These are phyloP conservation scores for Magnusiomyces magnusii DNA, from an alignment of 1,139 yeast species.

Conservation along the genomic window DNA sequence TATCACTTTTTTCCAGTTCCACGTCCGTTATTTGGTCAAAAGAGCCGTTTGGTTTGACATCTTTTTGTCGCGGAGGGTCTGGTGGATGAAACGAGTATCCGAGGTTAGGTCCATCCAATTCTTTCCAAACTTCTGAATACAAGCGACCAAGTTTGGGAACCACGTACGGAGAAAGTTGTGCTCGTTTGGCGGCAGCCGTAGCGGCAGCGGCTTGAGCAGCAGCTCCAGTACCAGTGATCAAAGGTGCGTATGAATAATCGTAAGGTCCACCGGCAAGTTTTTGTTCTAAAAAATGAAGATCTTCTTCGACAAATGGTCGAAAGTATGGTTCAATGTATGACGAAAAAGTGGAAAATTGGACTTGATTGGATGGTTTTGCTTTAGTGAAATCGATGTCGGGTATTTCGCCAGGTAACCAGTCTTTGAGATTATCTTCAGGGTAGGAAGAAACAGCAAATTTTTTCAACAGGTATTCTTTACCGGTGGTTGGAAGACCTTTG, in stretches of 20 bases:
- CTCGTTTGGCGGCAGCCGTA: constrained; percentile 21
- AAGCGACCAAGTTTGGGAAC: constrained; percentile 82
- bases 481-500: constrained; percentile 48
- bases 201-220: constrained; percentile 21
- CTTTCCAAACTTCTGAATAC: constrained; percentile 79
- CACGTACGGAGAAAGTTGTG: constrained; percentile 34
- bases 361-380: constrained; percentile 84
- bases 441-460: constrained; percentile 86
- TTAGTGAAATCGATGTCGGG: constrained; percentile 84
- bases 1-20: constrained; percentile 55
- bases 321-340: constrained; percentile 80
- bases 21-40: constrained; percentile 56
- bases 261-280: constrained; percentile 31
- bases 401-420: constrained; percentile 75
- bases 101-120: constrained; percentile 54
- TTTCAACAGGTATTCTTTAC: constrained; percentile 64
- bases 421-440: constrained; percentile 70
- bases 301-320: constrained; percentile 71
- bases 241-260: constrained; percentile 17
- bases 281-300: constrained; percentile 61
- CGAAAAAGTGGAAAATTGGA: constrained; percentile 83
- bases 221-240: constrained; percentile 19
- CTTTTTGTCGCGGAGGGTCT: constrained; percentile 16
- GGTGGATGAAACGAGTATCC: constrained; percentile 33
- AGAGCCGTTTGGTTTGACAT: constrained; percentile 38